A percentile compares a stretch with the other conserved stretches of the same genome.
Evolutionary conservation across 768 basidiomycete genomes (phyloP).

Genomic region (Gyrodon lividus): DNA sequence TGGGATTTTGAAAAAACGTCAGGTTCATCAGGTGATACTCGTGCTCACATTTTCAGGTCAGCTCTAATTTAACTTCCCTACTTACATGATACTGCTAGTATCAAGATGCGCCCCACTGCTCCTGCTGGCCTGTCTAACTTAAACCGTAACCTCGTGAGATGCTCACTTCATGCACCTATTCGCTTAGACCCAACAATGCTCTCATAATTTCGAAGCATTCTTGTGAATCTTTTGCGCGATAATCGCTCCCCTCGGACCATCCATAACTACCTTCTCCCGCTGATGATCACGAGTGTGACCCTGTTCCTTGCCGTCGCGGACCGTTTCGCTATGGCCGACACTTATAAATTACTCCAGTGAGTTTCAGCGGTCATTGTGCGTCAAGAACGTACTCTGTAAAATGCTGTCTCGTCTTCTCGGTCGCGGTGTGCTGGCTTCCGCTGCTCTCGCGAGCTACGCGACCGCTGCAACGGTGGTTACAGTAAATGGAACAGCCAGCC

Average conservation of each 20-base stretch:
- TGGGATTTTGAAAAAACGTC: no score
- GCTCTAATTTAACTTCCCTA: no score
- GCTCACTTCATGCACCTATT: no score
- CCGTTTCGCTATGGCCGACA: not conserved
- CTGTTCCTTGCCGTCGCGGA: not conserved
- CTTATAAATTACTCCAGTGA: constrained; percentile 4
- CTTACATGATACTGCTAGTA: no score
- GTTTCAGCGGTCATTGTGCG: not conserved
- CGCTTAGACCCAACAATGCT: not conserved
- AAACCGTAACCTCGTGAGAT: no score
- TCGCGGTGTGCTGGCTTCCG: constrained; percentile 1
- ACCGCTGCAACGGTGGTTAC: constrained; percentile 33
- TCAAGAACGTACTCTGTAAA: not conserved
- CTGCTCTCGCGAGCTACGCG: constrained; percentile 1
- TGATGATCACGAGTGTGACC: constrained; percentile 6
- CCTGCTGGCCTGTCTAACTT: no score
- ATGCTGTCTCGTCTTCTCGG: constrained; percentile 13
- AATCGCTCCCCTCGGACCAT: not conserved
- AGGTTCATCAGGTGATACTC: no score
- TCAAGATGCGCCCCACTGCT: no score
- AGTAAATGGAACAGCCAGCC: constrained; percentile 47
- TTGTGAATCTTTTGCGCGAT: constrained; percentile 1
- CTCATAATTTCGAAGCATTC: not conserved
- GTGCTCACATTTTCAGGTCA: no score
- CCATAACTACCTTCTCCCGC: not conserved